These are phyloP conservation scores for Penium margaritaceum DNA, from an alignment of 139 green algal species.

Conservation along the genomic window DNA sequence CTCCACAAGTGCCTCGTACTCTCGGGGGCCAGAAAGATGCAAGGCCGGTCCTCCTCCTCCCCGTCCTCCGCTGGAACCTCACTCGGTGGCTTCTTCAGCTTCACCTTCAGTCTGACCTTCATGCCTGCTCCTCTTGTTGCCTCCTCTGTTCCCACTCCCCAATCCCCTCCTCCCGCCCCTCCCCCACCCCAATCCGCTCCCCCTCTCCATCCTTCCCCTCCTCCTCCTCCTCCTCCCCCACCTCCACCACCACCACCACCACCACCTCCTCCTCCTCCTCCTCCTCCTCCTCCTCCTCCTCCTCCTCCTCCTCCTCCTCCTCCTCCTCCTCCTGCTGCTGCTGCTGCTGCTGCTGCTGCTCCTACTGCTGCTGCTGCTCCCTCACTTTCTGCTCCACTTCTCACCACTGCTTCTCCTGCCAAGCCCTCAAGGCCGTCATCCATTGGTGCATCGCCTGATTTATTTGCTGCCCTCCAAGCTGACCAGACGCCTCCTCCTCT, in stretches of 20 bases:
- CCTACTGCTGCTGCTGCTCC: background rate
- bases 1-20: no score
- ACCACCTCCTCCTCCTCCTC: background rate
- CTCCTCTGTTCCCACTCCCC: background rate
- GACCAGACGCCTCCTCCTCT: no score
- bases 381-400: background rate
- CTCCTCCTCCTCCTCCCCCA: background rate
- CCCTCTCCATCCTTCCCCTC: background rate
- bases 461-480: no score
- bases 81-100: no score
- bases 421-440: no score
- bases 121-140: background rate
- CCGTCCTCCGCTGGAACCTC: no score
- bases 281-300: background rate
- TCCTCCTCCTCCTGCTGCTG: background rate
- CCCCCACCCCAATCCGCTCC: background rate
- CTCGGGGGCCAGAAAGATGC: no score
- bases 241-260: conserved; percentile 1
- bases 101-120: no score
- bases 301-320: conserved; percentile 3
- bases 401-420: background rate
- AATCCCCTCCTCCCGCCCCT: background rate
- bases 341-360: background rate
- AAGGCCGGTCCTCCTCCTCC: no score
- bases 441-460: no score